Base-by-base conservation (phyloP, 2,329 filamentous ascomycete species). In the Myriangium duriaei region DNA sequence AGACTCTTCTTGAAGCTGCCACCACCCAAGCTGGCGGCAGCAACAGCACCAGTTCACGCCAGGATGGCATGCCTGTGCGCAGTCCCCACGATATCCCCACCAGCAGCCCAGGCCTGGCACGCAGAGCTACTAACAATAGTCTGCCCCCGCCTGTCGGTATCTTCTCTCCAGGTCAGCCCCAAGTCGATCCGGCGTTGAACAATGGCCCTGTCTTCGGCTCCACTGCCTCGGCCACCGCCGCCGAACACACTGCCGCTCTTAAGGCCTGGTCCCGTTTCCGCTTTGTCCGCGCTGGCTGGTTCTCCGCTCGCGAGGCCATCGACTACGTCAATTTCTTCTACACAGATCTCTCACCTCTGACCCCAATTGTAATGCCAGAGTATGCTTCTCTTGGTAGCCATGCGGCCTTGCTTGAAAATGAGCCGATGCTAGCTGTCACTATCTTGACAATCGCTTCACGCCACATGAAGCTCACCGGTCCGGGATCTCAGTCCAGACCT, bases 311-410 rank as follows among this genome's bases (percentile, higher is more conserved):
- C 47, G 91, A 98, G 60, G 88, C 85, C 14, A 87, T 96, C 57
- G 78, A 80, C 30, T 96, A 96, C 53, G 83, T 98, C 45, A 79
- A 87, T 55, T 96, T 96, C 61, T 96, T 95, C 61, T 96, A 95
- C 62, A 76, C 81, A 49, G 85, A 86, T 50, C 71, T 96, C 5
- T 88, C 86, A 1, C 88, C 88, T 1, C 68, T 98, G 53, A 96
- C 88, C 3, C 91, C 91, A 1, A 92, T 96, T 42, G 87, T 87
- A 4, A 81, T 92, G 1, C 86, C 87, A 0, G 88, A 93, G 28
- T 95, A 92, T 53, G 79, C 79, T 48, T 76, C 81, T 42, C 82
- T 83, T n/a, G 71, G 76, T 15, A 81, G 79, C 2, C 88, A 96
- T 56, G 65, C 74, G 18, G 82, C 78, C 11, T 67, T 98, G 5